These are phyloP conservation scores for Diutina neorugosa DNA, from an alignment of 1,139 yeast species.

Conservation along the genomic window DNA sequence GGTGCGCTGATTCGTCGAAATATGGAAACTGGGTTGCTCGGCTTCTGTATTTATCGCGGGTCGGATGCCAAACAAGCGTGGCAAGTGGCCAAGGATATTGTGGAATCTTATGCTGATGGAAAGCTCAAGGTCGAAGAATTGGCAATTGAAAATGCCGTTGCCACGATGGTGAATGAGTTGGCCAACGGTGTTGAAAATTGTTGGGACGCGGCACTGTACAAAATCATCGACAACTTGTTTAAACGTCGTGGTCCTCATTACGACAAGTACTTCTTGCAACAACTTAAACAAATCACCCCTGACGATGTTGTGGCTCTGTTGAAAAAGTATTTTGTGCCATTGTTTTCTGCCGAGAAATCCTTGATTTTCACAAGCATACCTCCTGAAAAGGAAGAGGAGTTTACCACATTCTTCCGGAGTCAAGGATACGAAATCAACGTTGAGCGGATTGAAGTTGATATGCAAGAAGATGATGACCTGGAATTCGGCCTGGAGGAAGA, in stretches of 20 bases:
- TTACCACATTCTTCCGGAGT: constrained; percentile 33
- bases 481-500: constrained; percentile 6
- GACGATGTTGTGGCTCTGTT: constrained; percentile 47
- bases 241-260: constrained; percentile 57
- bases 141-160: constrained; percentile 58
- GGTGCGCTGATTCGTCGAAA: constrained; percentile 55
- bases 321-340: constrained; percentile 44
- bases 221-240: constrained; percentile 54
- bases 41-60: constrained; percentile 67
- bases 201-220: constrained; percentile 51
- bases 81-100: constrained; percentile 52
- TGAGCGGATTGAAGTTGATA: constrained; percentile 33
- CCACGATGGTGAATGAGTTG: constrained; percentile 58
- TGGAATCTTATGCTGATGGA: constrained; percentile 50
- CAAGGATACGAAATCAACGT: constrained; percentile 52
- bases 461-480: constrained; percentile 11
- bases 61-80: constrained; percentile 72
- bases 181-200: constrained; percentile 55
- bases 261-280: constrained; percentile 30
- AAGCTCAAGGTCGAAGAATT: constrained; percentile 39
- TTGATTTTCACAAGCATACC: constrained; percentile 65
- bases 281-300: constrained; percentile 38
- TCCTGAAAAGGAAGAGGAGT: constrained; percentile 42
- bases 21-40: constrained; percentile 56
- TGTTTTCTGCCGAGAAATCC: constrained; percentile 47